Percentiles rank a stretch among this genome's conserved stretches.
Evolutionary conservation across 148 eudicot genomes (phyloP).

Genomic region (Polygonum aviculare): DNA sequence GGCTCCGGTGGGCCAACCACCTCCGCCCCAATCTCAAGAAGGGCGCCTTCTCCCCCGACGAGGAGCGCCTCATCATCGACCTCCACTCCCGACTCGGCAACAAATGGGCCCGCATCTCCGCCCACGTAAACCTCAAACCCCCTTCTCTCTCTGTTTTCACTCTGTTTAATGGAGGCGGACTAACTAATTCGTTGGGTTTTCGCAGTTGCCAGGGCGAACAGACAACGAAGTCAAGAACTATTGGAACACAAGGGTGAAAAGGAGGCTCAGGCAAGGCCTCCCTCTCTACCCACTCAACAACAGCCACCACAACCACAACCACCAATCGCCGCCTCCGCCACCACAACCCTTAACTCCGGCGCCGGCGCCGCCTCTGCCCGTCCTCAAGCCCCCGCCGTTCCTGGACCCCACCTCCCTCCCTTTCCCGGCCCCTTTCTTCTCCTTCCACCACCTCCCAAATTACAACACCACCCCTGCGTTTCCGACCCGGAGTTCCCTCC

Average conservation of each 20-base stretch:
- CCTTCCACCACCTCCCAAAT: background rate
- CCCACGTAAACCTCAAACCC: slow-evolving; percentile 33
- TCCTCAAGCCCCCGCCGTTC: slow-evolving; percentile 15
- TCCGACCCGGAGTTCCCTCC: slow-evolving; percentile 14
- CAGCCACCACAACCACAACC: slow-evolving; percentile 5
- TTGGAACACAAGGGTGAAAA: slow-evolving; percentile 85
- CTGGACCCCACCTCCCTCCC: slow-evolving; percentile 24
- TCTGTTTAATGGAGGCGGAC: too few species aligned
- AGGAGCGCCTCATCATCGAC: slow-evolving; percentile 58
- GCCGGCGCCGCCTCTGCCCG: slow-evolving; percentile 19
- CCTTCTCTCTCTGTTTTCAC: too few species aligned
- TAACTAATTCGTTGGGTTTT: too few species aligned
- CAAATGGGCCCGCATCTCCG: slow-evolving; percentile 96
- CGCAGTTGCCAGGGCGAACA: slow-evolving; percentile 80
- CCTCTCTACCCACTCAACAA: slow-evolving; percentile 71
- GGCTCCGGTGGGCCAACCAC: slow-evolving; percentile 90
- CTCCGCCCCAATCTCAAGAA: slow-evolving; percentile 72
- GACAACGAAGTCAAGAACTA: slow-evolving; percentile 92
- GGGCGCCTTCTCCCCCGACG: slow-evolving; percentile 67
- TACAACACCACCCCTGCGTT: too few species aligned
- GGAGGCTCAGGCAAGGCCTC: slow-evolving; percentile 69
- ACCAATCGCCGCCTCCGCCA: background rate
- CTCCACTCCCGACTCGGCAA: slow-evolving; percentile 80
- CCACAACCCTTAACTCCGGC: slow-evolving; percentile 10
- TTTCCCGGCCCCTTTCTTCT: slow-evolving; percentile 15